These are phyloP conservation scores for Moringa oleifera DNA, from an alignment of 345 rosid species.

Conservation along the genomic window DNA sequence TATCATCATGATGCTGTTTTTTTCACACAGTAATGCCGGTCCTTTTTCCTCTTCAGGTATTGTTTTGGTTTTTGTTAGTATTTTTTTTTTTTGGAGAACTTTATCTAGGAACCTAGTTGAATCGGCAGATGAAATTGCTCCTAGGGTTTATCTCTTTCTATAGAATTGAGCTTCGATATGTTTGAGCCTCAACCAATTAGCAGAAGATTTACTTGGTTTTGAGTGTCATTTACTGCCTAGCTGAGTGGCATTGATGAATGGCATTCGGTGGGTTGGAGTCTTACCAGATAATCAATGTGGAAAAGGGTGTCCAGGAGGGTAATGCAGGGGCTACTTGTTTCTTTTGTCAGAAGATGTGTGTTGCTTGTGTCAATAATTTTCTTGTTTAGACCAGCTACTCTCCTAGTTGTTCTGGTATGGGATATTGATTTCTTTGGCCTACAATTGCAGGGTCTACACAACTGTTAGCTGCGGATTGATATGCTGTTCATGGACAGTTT, in stretches of 20 bases:
- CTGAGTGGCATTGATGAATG: not conserved
- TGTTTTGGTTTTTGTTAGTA: constrained; percentile 21
- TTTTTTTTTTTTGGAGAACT: constrained; percentile 16
- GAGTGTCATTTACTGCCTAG: not conserved
- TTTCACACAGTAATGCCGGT: constrained; percentile 15
- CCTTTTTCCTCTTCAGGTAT: constrained; percentile 24
- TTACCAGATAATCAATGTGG: constrained; percentile 14
- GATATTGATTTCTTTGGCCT: constrained; percentile 66
- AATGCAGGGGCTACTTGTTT: constrained; percentile 13
- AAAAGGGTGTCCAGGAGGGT: constrained; percentile 20
- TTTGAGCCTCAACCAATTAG: constrained; percentile 11
- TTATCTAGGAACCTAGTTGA: constrained; percentile 14
- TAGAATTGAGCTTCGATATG: constrained; percentile 19
- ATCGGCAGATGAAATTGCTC: constrained; percentile 11
- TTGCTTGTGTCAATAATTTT: constrained; percentile 21
- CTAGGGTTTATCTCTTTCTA: constrained; percentile 13
- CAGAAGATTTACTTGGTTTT: too few relatives aligned
- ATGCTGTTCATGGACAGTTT: constrained; percentile 72
- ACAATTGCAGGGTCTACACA: constrained; percentile 71
- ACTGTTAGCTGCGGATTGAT: constrained; percentile 68
- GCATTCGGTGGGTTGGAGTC: constrained; percentile 3
- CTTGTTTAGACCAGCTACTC: constrained; percentile 28
- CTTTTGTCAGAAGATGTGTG: constrained; percentile 17
- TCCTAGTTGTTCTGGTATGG: constrained; percentile 32
- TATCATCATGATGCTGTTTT: constrained; percentile 11